These are phyloP conservation scores for Colletotrichum gloeosporioides DNA, from an alignment of 2,329 filamentous ascomycete species.

Conservation along the genomic window DNA sequence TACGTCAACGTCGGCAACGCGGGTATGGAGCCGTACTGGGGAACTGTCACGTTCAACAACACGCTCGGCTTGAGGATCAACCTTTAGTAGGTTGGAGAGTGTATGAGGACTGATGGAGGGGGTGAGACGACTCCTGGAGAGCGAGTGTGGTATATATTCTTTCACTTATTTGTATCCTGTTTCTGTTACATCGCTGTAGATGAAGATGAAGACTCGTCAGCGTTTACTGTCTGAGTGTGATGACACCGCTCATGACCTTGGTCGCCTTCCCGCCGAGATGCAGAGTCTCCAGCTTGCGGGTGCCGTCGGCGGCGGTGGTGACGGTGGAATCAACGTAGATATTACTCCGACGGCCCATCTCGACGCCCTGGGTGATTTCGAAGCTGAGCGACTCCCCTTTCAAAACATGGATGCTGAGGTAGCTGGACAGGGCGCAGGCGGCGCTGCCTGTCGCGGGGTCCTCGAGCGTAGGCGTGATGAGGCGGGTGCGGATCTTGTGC, in stretches of 20 bases:
- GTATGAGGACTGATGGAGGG: too few relatives aligned
- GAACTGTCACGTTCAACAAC: conserved; percentile 26
- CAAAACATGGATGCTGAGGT: conserved; percentile 52
- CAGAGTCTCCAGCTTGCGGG: background rate
- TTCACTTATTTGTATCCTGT: background rate
- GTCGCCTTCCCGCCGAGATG: conserved; percentile 13
- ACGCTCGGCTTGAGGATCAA: conserved; percentile 25
- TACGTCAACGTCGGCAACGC: conserved; percentile 50
- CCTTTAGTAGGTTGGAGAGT: background rate
- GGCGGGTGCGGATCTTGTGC: conserved; percentile 58
- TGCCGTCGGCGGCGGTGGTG: background rate
- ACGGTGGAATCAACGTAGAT: conserved; percentile 8
- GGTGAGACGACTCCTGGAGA: background rate
- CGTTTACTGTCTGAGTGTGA: background rate
- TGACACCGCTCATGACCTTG: conserved; percentile 16
- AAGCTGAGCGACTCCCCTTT: conserved; percentile 25
- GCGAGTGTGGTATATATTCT: background rate
- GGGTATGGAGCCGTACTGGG: conserved; percentile 32
- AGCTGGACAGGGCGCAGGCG: conserved; percentile 61
- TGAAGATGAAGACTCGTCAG: background rate
- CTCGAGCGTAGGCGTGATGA: conserved; percentile 59
- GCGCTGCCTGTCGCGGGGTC: conserved; percentile 70
- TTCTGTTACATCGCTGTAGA: background rate
- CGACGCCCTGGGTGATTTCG: conserved; percentile 22
- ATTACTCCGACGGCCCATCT: conserved; percentile 19